A percentile compares a stretch with the other conserved stretches of the same genome.
Evolutionary conservation across 2,329 filamentous ascomycete genomes (phyloP).

Genomic region (Aspergillus pseudonomiae): DNA sequence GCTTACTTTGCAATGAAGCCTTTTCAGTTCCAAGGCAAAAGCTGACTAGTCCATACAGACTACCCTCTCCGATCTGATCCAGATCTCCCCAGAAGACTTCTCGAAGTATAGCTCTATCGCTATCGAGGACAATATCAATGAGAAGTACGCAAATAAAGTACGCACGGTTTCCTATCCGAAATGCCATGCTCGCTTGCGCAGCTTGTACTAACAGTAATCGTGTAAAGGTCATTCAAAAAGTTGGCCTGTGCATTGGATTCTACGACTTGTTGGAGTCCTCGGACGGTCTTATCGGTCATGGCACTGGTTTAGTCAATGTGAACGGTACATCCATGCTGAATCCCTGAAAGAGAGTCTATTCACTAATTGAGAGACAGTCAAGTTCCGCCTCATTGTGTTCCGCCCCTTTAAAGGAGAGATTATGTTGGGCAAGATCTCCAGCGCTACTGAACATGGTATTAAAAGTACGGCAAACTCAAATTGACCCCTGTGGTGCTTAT

Average conservation of each 20-base stretch:
- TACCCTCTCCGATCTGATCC: conserved; percentile 90
- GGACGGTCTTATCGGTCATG: conserved; percentile 91
- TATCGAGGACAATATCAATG: conserved; percentile 95
- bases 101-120: conserved; percentile 76
- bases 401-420: conserved; percentile 95
- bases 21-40: not conserved
- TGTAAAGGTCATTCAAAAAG: conserved; percentile 80
- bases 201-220: not conserved
- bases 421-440: conserved; percentile 79
- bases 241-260: conserved; percentile 90
- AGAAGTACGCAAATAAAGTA: conserved; percentile 93
- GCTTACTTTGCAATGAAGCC: not conserved
- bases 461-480: conserved; percentile 56
- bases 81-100: conserved; percentile 88
- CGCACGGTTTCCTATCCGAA: not conserved
- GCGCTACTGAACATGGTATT: conserved; percentile 71
- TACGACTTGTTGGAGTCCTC: conserved; percentile 89
- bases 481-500: not conserved
- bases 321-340: conserved; percentile 64
- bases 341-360: not conserved
- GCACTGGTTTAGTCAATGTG: conserved; percentile 88
- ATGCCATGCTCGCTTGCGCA: not conserved
- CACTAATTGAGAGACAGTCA: conserved; percentile 59
- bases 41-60: conserved; percentile 59
- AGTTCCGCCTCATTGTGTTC: conserved; percentile 92